These are phyloP conservation scores for Diddensiella transvaalensis DNA, from an alignment of 805 yeast species.

Conservation along the genomic window DNA sequence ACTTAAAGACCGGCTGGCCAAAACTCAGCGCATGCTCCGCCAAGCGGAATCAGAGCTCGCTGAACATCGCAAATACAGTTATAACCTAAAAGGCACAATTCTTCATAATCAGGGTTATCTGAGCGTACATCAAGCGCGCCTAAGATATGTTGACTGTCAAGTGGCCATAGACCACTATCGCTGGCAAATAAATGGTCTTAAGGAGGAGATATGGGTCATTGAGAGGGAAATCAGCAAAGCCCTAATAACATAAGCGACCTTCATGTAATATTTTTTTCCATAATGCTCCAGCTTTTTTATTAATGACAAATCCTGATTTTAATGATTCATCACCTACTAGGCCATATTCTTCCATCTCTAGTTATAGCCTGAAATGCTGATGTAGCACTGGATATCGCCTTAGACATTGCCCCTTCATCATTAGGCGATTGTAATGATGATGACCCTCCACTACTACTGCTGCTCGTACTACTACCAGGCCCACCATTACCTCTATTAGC, in stretches of 20 bases:
- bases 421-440: constrained; percentile 6
- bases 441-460: constrained; percentile 2
- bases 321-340: not conserved
- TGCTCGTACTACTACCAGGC: not conserved
- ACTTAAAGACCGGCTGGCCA: not conserved
- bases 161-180: not conserved
- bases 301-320: not conserved
- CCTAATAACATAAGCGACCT: not conserved
- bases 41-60: not conserved
- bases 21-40: constrained; percentile 2
- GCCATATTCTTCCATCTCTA: constrained; percentile 25
- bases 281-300: not conserved
- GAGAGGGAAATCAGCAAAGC: not conserved
- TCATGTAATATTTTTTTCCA: not conserved
- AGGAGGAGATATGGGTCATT: not conserved
- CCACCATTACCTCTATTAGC: constrained; percentile 30
- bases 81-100: not conserved
- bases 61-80: not conserved
- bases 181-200: not conserved
- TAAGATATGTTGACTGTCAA: not conserved
- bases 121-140: not conserved
- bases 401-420: constrained; percentile 23
- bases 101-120: not conserved
- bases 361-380: constrained; percentile 27
- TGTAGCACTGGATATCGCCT: constrained; percentile 27